Evolutionary conservation across 345 rosid species (phyloP), one percentile per base, ranked within the genome.

Genomic region (Euclidium syriacum): DNA sequence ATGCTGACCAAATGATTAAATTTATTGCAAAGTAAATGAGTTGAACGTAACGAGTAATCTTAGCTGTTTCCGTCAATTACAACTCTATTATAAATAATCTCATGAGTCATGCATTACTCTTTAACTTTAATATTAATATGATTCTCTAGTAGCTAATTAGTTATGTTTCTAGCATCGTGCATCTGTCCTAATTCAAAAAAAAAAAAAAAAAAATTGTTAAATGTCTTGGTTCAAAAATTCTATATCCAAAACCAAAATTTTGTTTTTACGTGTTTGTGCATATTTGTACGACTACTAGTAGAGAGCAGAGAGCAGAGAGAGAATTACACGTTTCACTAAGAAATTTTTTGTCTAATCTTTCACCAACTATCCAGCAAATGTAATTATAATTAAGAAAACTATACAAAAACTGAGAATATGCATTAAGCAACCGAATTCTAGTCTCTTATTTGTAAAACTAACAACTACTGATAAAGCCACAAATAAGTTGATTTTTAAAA

Each of bases 31-130:
- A 10, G 24, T 12, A 1, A 14, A 23, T 10, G 5, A 40, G 29
- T 41, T 15, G n/a, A 64, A 34, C 3, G 33, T 3, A 34, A 14
- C 44, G 24, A 55, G 10, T 12, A 43, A 48, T 61, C 56, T n/a
- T 34, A 69, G 54, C 61, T 60, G 67, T 52, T 41, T 52, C 14
- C 24, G 52, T 69, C 73, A 14, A 34, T 32, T 52, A 30, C 60
- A 51, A 22, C 62, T 60, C 36, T 52, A 26, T 39, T 34, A 61
- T 60, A 11, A 7, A n/a, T n/a, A n/a, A n/a, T 36, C 41, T 16
- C 41, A 2, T 19, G 14, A 14, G 5, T 54, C 48, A 9, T 17
- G 43, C 4, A 15, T 29, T 6, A n/a, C 30, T 43, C 22, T 24
- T 34, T 9, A 44, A 14, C 6, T 30, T 7, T 17, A 22, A 26